phyloP scores from a whole-genome alignment of 352 stramenopile species.

The Phytophthora brassicae region DNA sequence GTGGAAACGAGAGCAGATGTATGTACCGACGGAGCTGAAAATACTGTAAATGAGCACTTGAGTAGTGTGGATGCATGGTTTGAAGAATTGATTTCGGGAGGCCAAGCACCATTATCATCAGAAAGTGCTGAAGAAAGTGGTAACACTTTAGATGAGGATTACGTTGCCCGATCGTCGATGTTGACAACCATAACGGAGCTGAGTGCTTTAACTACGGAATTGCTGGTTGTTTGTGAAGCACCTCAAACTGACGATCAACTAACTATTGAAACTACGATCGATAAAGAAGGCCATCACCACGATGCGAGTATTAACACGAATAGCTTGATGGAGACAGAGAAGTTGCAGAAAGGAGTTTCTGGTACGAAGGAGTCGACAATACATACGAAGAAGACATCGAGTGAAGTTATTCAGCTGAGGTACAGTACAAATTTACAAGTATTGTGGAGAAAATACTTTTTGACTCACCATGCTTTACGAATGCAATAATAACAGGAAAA shows the following conservation, averaged over 20 bases:
- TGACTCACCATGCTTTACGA: neutral
- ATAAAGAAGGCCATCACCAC: neutral
- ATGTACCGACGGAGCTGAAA: no score
- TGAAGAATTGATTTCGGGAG: conserved; percentile 37
- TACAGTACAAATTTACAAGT: neutral
- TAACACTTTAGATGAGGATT: conserved; percentile 4
- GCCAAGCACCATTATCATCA: neutral
- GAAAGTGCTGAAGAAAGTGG: neutral
- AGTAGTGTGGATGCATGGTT: conserved; percentile 60
- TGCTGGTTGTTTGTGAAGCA: conserved; percentile 15
- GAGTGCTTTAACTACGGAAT: conserved; percentile 24
- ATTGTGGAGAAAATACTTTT: neutral
- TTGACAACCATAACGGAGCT: conserved; percentile 22
- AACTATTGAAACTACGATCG: neutral
- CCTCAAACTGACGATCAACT: neutral
- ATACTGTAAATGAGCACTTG: conserved; percentile 42
- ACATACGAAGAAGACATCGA: neutral
- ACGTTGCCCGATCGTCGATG: conserved; percentile 6
- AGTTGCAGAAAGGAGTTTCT: neutral
- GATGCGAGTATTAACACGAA: neutral
- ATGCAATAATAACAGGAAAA: conserved; percentile 32
- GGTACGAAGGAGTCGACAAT: neutral
- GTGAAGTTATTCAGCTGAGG: conserved; percentile 20
- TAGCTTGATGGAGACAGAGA: neutral
- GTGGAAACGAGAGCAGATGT: no score